Base-by-base conservation (phyloP, 2,329 filamentous ascomycete genomes). In the Talaromyces islandicus region DNA sequence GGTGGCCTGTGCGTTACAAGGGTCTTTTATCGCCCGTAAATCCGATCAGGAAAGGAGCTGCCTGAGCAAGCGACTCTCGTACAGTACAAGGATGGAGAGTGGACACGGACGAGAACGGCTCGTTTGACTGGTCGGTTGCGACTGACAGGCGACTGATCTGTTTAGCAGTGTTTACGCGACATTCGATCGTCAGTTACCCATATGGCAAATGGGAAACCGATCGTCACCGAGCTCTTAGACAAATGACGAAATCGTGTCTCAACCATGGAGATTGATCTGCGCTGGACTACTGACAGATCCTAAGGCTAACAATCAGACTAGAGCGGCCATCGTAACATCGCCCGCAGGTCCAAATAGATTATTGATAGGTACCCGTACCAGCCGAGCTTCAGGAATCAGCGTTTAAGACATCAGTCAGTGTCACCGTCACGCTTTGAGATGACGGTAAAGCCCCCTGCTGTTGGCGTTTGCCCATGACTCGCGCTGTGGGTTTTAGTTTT, bases 161-260 rank as follows among this genome's bases (percentile, higher is more conserved):
- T 27, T n/a, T n/a, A n/a, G n/a, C n/a, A n/a, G n/a, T n/a, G n/a
- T n/a, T 35, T 14, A 35, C 32, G 32, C 32, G 43, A 46, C 21
- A 19, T 5, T 21, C 21, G 43, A 46, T 46, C 43, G 38, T 41
- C 12, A 41, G 25, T 27, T 27, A 27, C 25, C 12, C 38, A 41
- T 41, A 41, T 19, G 25, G 25, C 25, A 27, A 27, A 6, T 41
- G n/a, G 14, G 12, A 7, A 19, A 7, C 38, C n/a, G 38, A 41
- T 41, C n/a, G 43, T 46, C 43, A 24, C n/a, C 43, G 4, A 46
- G 43, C 19, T 46, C 17, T 52, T 19, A 52, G 48, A 52, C 48
- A 52, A 52, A 52, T 52, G 48, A 52, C 48, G 48, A 52, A 52
- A 52, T 52, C 43, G 11, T 52, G 48, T 52, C 48, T 52, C 48